A percentile compares a stretch with the other conserved stretches of the same genome.
phyloP scores from a whole-genome alignment of 225 moss, liverwort and hornwort species.

The Polytrichum formosum region DNA sequence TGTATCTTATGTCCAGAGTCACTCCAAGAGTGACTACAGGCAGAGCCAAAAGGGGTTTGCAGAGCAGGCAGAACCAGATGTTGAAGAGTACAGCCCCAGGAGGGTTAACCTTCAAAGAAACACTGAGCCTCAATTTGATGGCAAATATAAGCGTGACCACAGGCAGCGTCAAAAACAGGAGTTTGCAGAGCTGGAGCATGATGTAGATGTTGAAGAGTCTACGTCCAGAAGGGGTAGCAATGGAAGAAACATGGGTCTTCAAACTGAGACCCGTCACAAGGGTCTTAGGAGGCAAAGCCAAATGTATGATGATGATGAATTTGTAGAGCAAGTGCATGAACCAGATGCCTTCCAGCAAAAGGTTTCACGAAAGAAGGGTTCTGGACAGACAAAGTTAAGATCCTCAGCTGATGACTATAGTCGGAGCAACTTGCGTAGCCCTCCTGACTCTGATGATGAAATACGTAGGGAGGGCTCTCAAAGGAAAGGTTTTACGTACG shows the following conservation, averaged over 20 bases:
- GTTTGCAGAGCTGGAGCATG: not conserved
- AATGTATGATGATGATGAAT: not conserved
- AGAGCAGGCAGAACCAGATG: not conserved
- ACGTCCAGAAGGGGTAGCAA: not conserved
- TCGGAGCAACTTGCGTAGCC: not conserved
- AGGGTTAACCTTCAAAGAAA: too few species aligned
- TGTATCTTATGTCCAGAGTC: not conserved
- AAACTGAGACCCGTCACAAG: not conserved
- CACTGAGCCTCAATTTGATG: too few species aligned
- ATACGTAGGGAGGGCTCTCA: not conserved
- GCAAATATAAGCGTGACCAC: too few species aligned
- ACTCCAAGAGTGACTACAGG: not conserved
- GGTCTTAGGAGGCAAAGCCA: not conserved
- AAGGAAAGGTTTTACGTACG: not conserved
- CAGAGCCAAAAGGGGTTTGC: not conserved
- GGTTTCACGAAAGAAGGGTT: not conserved
- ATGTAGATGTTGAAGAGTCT: not conserved
- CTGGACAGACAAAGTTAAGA: conserved; percentile 2
- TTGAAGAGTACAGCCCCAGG: not conserved
- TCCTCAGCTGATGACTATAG: not conserved
- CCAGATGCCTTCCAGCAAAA: not conserved
- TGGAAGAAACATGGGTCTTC: not conserved
- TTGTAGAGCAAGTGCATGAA: not conserved
- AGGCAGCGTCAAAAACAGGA: not conserved
- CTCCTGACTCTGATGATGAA: not conserved